phyloP scores from a whole-genome alignment of 306 rosid genomes.

The Gastrolobium bilobum region DNA sequence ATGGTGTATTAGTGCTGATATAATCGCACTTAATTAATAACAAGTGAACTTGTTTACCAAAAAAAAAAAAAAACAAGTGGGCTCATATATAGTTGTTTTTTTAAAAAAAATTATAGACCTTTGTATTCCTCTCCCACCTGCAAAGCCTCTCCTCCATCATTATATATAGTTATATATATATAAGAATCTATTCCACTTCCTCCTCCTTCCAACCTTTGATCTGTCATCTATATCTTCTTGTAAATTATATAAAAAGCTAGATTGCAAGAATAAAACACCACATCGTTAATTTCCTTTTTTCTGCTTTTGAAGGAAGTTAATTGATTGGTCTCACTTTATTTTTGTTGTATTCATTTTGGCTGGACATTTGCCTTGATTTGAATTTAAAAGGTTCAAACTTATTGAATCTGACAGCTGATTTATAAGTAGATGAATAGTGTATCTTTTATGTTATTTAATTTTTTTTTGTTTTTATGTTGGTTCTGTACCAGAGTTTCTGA shows the following conservation, averaged over 20 bases:
- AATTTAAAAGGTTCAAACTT: background rate
- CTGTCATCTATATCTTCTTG: slow-evolving; percentile 23
- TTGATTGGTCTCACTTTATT: slow-evolving; percentile 16
- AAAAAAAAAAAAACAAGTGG: too few relatives aligned
- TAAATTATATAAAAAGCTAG: slow-evolving; percentile 11
- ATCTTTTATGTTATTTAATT: background rate
- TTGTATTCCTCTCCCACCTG: background rate
- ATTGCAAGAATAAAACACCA: slow-evolving; percentile 44
- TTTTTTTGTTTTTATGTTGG: too few relatives aligned
- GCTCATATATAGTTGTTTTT: too few relatives aligned
- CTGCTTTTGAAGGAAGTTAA: background rate
- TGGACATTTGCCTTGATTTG: background rate
- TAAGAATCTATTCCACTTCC: slow-evolving; percentile 42
- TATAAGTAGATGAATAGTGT: background rate
- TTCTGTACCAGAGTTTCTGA: too few relatives aligned
- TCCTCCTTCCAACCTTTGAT: slow-evolving; percentile 33
- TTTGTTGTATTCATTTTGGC: background rate
- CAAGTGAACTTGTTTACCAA: too few relatives aligned
- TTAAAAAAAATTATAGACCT: background rate
- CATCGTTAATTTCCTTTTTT: slow-evolving; percentile 13
- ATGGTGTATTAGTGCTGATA: too few relatives aligned
- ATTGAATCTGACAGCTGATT: background rate
- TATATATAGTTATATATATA: background rate
- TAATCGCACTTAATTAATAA: too few relatives aligned
- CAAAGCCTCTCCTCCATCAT: background rate